Conservation (phyloP, 164 flowering plant genomes). For the Annona squamosa region DNA sequence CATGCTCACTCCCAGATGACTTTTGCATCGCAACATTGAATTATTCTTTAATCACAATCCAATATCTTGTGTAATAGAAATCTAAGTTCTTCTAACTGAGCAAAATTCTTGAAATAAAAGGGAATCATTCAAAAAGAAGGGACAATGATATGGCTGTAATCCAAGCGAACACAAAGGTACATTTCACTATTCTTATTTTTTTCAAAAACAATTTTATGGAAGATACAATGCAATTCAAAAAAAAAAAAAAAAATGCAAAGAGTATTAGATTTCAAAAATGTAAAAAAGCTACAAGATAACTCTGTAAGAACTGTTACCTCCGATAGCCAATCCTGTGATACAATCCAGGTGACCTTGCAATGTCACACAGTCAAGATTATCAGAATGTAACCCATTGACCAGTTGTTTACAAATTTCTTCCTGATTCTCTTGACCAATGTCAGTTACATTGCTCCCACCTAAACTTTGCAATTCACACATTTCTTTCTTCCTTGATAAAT, state of each 20-base stretch:
- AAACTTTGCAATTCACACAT: conserved; percentile 12
- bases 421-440: conserved; percentile 19
- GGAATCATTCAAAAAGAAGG: not conserved
- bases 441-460: conserved; percentile 10
- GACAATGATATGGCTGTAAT: too few relatives aligned
- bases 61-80: not conserved
- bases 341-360: conserved; percentile 73
- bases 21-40: too few relatives aligned
- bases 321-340: conserved; percentile 71
- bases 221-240: not conserved
- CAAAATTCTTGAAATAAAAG: not conserved
- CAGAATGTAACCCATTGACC: conserved; percentile 29
- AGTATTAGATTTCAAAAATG: not conserved
- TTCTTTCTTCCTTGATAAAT: conserved; percentile 8
- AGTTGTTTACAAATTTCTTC: conserved; percentile 27
- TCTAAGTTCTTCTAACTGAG: not conserved
- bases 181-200: too few relatives aligned
- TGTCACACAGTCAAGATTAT: conserved; percentile 34
- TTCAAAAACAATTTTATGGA: not conserved
- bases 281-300: not conserved
- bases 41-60: too few relatives aligned
- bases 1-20: too few relatives aligned
- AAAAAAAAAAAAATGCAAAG: not conserved
- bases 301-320: conserved; percentile 42
- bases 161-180: not conserved